Evolutionary conservation across 2,329 filamentous ascomycete species (phyloP).

Genomic region (Verticillium nubilum): DNA sequence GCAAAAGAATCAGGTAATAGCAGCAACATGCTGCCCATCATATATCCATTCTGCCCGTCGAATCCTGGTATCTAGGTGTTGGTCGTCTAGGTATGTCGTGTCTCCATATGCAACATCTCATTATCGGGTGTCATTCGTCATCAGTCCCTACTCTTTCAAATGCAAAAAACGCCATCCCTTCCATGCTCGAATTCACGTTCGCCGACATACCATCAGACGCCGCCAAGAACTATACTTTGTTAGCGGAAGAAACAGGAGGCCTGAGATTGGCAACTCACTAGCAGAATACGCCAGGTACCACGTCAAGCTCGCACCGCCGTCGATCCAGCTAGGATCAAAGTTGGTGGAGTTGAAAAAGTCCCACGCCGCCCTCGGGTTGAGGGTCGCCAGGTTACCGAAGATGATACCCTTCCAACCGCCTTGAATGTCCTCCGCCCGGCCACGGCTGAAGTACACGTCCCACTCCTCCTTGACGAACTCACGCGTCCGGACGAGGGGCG

Average conservation of each 20-base stretch:
- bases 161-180: not conserved
- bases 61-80: not conserved
- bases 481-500: constrained; percentile 58
- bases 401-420: constrained; percentile 86
- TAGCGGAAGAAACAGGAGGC: not conserved
- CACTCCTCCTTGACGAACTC: constrained; percentile 80
- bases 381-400: constrained; percentile 73
- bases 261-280: constrained; percentile 45
- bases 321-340: constrained; percentile 66
- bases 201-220: not conserved
- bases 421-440: constrained; percentile 56
- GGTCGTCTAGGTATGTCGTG: not conserved
- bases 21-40: not conserved
- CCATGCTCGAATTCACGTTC: not conserved
- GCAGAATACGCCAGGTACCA: constrained; percentile 82
- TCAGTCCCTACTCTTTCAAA: not conserved
- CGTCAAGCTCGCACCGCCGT: constrained; percentile 76
- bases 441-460: constrained; percentile 68
- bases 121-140: constrained; percentile 1
- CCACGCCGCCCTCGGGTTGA: constrained; percentile 66
- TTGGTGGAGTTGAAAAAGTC: constrained; percentile 63
- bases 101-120: not conserved
- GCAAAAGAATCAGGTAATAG: not conserved
- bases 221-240: not conserved
- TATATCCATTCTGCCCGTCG: not conserved